Base-by-base conservation (phyloP, 2,329 filamentous ascomycete species). In the Metarhizium brunneum region DNA sequence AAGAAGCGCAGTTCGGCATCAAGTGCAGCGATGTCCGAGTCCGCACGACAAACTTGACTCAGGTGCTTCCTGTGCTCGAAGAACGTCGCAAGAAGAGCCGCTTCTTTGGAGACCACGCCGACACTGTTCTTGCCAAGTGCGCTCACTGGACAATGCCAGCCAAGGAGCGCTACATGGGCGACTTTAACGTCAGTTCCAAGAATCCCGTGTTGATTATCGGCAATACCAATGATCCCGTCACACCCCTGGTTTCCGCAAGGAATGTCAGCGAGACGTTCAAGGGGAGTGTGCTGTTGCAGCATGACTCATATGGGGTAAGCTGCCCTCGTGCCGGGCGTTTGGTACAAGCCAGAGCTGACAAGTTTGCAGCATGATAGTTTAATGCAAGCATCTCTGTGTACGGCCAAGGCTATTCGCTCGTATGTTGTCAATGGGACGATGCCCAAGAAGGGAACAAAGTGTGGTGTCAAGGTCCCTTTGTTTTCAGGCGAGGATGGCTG, bases 61-160 rank as follows among this genome's bases (percentile, higher is more conserved):
- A 65, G 3, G 59, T 70, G 18, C 16, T 61, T 2, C 61, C 65
- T 6, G 61, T 62, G 14, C 47, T 68, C 16, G 54, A 64, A 14
- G 52, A 53, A 1, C 59, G 66, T 32, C 58, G 60, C 49, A 35
- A 61, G 1, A 61, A 59, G 18, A 72, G 68, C 57, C 62, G 62
- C 10, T 54, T 65, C n/a, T 59, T 64, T 7, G 68, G 64, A 1
- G 64, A 66, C 11, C n/a, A 55, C 1, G 55, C 57, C 36, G 57
- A 60, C 0, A 2, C 2, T 7, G 2, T 60, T 3, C 51, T 59
- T 30, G 59, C 68, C 51, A 49, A 54, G 1, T 76, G 74, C 59
- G 67, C 67, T 1, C 68, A 68, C 57, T 76, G 73, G 73, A 63
- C 59, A 25, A 56, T 72, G 8, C 62, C 67, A 4, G 68, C 73